Evolutionary conservation across 2,329 filamentous ascomycete species (phyloP), one percentile per base, ranked within the genome.

Genomic region (Cercospora beticola): DNA sequence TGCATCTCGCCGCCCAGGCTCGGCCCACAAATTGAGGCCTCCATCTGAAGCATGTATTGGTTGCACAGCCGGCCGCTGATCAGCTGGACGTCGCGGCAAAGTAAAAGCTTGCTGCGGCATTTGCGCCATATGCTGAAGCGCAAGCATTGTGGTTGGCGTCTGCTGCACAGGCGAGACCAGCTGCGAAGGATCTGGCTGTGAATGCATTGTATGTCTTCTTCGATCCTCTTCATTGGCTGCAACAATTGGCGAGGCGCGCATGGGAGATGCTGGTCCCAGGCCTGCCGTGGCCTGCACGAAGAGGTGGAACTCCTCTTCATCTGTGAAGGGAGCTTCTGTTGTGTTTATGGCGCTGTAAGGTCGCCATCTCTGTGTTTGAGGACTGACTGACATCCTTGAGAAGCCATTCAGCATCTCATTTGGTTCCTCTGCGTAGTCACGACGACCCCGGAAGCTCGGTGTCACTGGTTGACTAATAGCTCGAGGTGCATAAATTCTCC

Each of bases 251-350:
- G 66, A 63, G 21, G 46, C 26, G 62, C 68, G 58, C 21, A 70
- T 70, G 6, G 71, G 64, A 58, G 68, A 64, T 33, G 75, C 73
- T 8, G 75, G 74, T 9, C 71, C 75, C 12, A 78, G 68, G 14
- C 77, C 77, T 12, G 74, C 75, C 4, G 76, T 78, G 12, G 77
- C 77, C 57, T 76, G 73, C 4, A 74, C 76, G 57, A 78, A 78
- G 4, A 78, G 65, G 26, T 72, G 71, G 62, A 77, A 76, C 31
- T 78, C 77, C 56, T 75, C 71, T 54, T 74, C 70, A 60, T 76
- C 72, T 5, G 70, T 71, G 67, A 78, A 77, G 4, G 74, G 72
- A 4, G 70, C 71, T 31, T 76, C 76, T 21, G 60, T 63, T 0
- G 65, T 62, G 43, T 66, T 68, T 2, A 46, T 68, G 2, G 58